Conservation (phyloP, 2,329 filamentous ascomycete species). For the Trichoderma koningiopsis region DNA sequence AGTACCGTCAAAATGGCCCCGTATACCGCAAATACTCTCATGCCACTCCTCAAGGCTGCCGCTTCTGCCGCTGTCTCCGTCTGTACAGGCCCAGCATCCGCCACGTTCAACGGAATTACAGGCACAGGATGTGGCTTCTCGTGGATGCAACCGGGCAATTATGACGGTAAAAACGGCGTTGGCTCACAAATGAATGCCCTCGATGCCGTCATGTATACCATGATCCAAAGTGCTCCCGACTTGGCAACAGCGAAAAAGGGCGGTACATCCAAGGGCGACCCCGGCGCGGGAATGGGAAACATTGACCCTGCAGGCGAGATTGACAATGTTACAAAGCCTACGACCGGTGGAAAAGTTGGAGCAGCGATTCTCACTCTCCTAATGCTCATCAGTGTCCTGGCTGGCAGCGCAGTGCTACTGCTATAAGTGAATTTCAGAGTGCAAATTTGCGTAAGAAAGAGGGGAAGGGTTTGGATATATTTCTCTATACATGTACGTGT, state of each 20-base stretch:
- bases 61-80: slow-evolving; percentile 55
- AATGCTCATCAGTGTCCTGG: slow-evolving; percentile 51
- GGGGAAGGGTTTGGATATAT: slow-evolving; percentile 9
- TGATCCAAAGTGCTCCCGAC: slow-evolving; percentile 47
- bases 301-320: slow-evolving; percentile 36
- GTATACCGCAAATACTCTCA: slow-evolving; percentile 52
- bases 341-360: slow-evolving; percentile 54
- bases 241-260: slow-evolving; percentile 58
- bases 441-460: neutral
- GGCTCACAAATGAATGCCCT: slow-evolving; percentile 72
- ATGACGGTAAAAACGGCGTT: slow-evolving; percentile 64
- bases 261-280: slow-evolving; percentile 59
- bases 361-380: slow-evolving; percentile 59
- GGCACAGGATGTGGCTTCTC: slow-evolving; percentile 68
- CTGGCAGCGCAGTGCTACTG: slow-evolving; percentile 53
- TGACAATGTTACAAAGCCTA: slow-evolving; percentile 42
- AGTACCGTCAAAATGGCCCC: slow-evolving; percentile 58
- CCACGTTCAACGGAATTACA: slow-evolving; percentile 52
- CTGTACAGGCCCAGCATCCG: slow-evolving; percentile 51
- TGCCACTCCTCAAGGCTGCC: slow-evolving; percentile 52
- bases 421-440: slow-evolving; percentile 33
- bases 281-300: slow-evolving; percentile 46
- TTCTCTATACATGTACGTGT: slow-evolving; percentile 12
- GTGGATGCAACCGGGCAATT: slow-evolving; percentile 57
- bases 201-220: slow-evolving; percentile 62